phyloP scores from a whole-genome alignment of 1,284 basidiomycete genomes.

The Ustilago curta region DNA sequence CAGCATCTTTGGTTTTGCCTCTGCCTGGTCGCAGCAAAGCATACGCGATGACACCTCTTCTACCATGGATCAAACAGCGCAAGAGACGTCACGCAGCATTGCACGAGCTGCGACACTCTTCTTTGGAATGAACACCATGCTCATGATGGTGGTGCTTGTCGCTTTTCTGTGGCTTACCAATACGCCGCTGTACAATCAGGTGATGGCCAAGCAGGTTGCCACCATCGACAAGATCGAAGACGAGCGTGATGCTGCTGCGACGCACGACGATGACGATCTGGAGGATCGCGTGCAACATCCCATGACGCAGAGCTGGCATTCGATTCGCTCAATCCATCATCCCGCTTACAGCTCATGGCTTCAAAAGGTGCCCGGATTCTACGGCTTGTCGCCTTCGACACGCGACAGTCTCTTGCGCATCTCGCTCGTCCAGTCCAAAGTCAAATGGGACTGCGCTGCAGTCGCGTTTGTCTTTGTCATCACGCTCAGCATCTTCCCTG shows the following conservation, averaged over 20 bases:
- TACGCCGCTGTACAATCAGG: constrained; percentile 41
- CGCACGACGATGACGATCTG: constrained; percentile 13
- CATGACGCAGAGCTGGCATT: constrained; percentile 51
- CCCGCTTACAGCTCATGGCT: constrained; percentile 43
- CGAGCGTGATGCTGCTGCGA: constrained; percentile 13
- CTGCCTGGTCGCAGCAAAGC: constrained; percentile 48
- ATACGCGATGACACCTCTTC: constrained; percentile 1
- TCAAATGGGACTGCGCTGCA: constrained; percentile 46
- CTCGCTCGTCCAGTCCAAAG: constrained; percentile 53
- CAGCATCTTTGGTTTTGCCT: constrained; percentile 55
- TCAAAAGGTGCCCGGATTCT: constrained; percentile 44
- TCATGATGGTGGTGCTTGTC: constrained; percentile 41
- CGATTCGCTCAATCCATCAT: constrained; percentile 46
- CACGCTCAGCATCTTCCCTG: constrained; percentile 60
- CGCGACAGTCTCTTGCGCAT: constrained; percentile 45
- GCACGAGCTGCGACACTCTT: constrained; percentile 50
- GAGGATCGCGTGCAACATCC: constrained; percentile 26
- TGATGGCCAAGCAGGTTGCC: constrained; percentile 51
- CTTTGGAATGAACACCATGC: constrained; percentile 48
- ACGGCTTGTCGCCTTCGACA: constrained; percentile 29
- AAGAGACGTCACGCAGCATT: constrained; percentile 34
- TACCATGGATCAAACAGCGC: constrained; percentile 14
- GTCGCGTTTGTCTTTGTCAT: constrained; percentile 49
- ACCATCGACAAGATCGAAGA: constrained; percentile 47
- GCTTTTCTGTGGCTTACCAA: constrained; percentile 47